Conservation (phyloP, 257 asterid genomes). For the Handroanthus guayacan region DNA sequence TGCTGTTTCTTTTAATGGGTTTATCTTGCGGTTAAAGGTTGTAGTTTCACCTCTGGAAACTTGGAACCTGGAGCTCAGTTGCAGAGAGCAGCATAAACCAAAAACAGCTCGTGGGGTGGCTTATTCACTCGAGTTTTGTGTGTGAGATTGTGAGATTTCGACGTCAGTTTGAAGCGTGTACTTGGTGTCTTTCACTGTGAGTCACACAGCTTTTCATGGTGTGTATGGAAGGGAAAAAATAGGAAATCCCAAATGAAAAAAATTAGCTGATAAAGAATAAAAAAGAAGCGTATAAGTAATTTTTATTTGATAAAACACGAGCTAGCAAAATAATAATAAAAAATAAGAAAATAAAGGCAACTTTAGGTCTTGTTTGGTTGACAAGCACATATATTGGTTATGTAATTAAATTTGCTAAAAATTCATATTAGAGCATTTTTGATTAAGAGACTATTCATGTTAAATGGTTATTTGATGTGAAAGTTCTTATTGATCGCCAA, state of each 20-base stretch:
- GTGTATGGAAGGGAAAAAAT: neutral
- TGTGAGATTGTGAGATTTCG: slow-evolving; percentile 15
- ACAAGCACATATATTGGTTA: neutral
- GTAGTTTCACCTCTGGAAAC: slow-evolving; percentile 5
- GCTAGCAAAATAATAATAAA: neutral
- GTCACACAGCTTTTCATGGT: slow-evolving; percentile 34
- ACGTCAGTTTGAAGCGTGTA: neutral
- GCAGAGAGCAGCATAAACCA: slow-evolving; percentile 1
- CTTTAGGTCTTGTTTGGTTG: neutral
- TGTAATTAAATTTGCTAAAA: neutral
- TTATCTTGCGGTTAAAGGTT: neutral
- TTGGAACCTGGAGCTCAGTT: neutral
- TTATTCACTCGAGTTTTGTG: neutral
- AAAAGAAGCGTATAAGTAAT: neutral
- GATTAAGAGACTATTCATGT: neutral
- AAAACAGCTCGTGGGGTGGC: neutral
- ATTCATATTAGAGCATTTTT: neutral
- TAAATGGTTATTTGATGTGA: neutral
- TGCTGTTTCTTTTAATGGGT: neutral
- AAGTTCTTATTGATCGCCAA: neutral
- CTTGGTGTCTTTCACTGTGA: slow-evolving; percentile 23
- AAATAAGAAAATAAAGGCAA: neutral
- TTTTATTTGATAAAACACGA: neutral
- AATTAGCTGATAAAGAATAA: neutral
- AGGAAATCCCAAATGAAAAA: slow-evolving; percentile 14